Conservation (phyloP, 352 stramenopile genomes). For the Peronospora tabacina region DNA sequence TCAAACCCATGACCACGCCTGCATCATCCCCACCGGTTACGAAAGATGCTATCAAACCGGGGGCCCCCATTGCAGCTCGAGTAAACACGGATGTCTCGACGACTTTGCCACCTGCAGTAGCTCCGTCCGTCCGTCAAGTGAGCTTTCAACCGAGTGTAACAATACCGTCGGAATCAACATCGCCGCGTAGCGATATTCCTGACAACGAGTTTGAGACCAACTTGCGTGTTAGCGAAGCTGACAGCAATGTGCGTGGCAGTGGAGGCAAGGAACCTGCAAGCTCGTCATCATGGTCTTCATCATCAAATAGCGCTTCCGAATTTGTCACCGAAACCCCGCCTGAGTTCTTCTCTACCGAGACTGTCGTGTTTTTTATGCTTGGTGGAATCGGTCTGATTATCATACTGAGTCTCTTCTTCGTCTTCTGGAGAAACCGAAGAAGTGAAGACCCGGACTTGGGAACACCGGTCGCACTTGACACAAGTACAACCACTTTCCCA, state of each 20-base stretch:
- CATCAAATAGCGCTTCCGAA: conserved; percentile 9
- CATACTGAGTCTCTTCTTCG: conserved; percentile 25
- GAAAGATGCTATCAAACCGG: conserved; percentile 1
- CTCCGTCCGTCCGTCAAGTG: conserved; percentile 1
- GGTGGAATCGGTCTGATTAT: conserved; percentile 17
- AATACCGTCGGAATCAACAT: conserved; percentile 1
- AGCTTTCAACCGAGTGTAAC: conserved; percentile 6
- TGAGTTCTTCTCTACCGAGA: conserved; percentile 16
- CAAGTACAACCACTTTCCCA: conserved; percentile 11
- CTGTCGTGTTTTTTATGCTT: conserved; percentile 16
- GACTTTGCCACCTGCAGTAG: conserved; percentile 3
- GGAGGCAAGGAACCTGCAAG: not conserved
- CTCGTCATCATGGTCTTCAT: conserved; percentile 12
- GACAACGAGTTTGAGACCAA: conserved; percentile 4
- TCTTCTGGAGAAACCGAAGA: conserved; percentile 17
- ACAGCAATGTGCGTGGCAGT: not conserved
- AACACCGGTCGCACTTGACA: conserved; percentile 9
- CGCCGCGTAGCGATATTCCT: conserved; percentile 10
- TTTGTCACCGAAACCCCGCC: conserved; percentile 8
- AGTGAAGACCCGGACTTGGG: conserved; percentile 7
- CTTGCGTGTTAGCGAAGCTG: not conserved
- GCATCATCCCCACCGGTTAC: conserved; percentile 3
- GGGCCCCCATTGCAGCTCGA: not conserved
- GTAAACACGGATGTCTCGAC: conserved; percentile 3
- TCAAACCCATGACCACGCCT: not conserved